Evolutionary conservation across 768 basidiomycete genomes (phyloP).

Genomic region (Cubamyces lactineus): DNA sequence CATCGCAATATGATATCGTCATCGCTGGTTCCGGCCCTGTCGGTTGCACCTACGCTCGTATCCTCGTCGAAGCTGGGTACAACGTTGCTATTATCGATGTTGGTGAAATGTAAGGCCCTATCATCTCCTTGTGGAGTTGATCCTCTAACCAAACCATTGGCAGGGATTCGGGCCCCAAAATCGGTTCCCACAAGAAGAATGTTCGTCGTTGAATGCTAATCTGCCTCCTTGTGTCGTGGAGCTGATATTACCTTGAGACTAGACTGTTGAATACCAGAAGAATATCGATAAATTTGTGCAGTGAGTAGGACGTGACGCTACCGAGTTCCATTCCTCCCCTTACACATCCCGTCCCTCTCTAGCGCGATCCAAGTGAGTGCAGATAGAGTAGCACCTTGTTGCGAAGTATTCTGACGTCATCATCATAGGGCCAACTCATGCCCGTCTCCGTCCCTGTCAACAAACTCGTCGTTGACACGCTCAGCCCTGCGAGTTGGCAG

Average conservation of each 20-base stretch:
- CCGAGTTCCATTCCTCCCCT: background rate
- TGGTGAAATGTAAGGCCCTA: constrained; percentile 11
- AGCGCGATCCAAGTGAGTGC: constrained; percentile 1
- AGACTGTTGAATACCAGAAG: constrained; percentile 36
- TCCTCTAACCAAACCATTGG: background rate
- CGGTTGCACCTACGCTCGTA: constrained; percentile 33
- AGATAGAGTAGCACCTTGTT: background rate
- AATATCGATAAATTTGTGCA: constrained; percentile 39
- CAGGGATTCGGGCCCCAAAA: background rate
- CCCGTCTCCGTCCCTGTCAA: constrained; percentile 2
- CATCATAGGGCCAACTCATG: constrained; percentile 10
- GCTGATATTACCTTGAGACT: background rate
- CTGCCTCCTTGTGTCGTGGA: no score
- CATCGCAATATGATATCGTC: constrained; percentile 29
- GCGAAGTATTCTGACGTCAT: background rate
- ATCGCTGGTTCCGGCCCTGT: constrained; percentile 39
- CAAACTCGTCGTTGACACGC: constrained; percentile 1
- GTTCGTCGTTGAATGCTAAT: constrained; percentile 23
- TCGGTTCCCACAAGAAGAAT: constrained; percentile 38
- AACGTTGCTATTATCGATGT: constrained; percentile 22
- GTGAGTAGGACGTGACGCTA: constrained; percentile 9
- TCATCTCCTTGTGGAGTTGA: background rate
- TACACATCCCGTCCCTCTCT: background rate
- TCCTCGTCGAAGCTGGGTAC: constrained; percentile 28
- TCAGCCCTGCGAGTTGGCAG: constrained; percentile 3